Evolutionary conservation across 179 eudicot genomes (phyloP), one percentile per base, ranked within the genome.

Genomic region (Spergularia azorica): DNA sequence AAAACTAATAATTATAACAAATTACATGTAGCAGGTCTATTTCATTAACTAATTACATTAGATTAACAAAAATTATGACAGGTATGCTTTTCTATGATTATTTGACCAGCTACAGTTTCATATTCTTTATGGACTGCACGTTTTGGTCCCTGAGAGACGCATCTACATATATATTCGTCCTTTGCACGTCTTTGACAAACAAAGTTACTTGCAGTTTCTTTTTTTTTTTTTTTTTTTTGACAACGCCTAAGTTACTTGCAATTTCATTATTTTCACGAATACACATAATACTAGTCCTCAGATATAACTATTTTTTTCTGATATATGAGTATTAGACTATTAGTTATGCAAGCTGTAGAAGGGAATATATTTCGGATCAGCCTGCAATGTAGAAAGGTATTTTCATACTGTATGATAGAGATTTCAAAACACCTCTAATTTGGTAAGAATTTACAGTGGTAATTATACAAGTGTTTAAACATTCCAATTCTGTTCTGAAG

Each of bases 151-250:
- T 48, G 50, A 69, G 52, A 16, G 2, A 63, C 48, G 16, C 51
- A 67, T 13, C 63, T 71, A 46, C 61, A 60, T 56, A 76, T 5
- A 48, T 48, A 74, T 66, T 67, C 72, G 80, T 76, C 71, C 63
- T 64, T 12, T 71, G 85, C 85, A 72, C 82, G 80, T 50, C 79
- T 56, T 38, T 77, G 36, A 54, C 73, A 52, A 60, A 73, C 71
- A 16, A 12, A 11, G 71, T 77, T 43, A 26, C 41, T 8, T 43
- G 32, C 8, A 43, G 48, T 43, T 43, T 41, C 5, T 2, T 41
- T 41, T 5, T 41, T 41, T 41, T 2, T 5, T n/a, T n/a, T n/a
- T n/a, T n/a, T n/a, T n/a, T n/a, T n/a, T n/a, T n/a, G n/a, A n/a
- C n/a, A n/a, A 41, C 43, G 6, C 4, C 21, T 21, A 21, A 21